Evolutionary conservation across 1,284 basidiomycete genomes (phyloP), one percentile per base, ranked within the genome.

Genomic region (Tylopilus orsonianus): DNA sequence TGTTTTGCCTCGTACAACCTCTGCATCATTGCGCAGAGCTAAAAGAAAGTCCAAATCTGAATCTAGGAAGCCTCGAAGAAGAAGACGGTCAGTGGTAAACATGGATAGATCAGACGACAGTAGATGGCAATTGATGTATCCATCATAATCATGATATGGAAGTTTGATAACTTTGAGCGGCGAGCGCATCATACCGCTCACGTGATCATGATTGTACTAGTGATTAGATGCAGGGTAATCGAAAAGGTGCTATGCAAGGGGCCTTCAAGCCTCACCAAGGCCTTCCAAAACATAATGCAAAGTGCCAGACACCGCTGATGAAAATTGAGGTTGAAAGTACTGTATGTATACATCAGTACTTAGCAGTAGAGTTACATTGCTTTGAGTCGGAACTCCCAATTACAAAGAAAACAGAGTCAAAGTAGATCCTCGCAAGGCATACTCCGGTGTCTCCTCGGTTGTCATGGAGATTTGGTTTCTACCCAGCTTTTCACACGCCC

Each of bases 401-500:
- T 42, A 75, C 80, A 2, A 67, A 76, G 54, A 80, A 83, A 57
- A 59, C 83, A 72, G 71, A 71, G 54, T 55, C 55, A n/a, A 69
- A 68, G 81, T 80, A 40, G 30, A 74, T 71, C 32, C 2, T 36
- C 26, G n/a, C n/a, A n/a, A n/a, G n/a, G n/a, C n/a, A n/a, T n/a
- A n/a, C n/a, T n/a, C n/a, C n/a, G 74, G 65, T 57, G 69, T 85
- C 38, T 79, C 81, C 53, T 85, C 83, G 2, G 59, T 85, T 37
- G 74, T 83, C 18, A 79, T 86, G 54, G 82, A 84, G 58, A 80
- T 84, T 41, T 68, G 79, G 19, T 85, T 85, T 59, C 81, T 80
- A 20, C 72, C 77, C 0, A 69, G 68, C 19, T 83, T 77, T 56
- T 81, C 83, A 0, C 72, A 77, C 49, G 67, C 75, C 8, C 83